Percentiles rank a stretch among this genome's conserved stretches.
Conservation (phyloP, 345 rosid species). For the Salix koriyanagi region DNA sequence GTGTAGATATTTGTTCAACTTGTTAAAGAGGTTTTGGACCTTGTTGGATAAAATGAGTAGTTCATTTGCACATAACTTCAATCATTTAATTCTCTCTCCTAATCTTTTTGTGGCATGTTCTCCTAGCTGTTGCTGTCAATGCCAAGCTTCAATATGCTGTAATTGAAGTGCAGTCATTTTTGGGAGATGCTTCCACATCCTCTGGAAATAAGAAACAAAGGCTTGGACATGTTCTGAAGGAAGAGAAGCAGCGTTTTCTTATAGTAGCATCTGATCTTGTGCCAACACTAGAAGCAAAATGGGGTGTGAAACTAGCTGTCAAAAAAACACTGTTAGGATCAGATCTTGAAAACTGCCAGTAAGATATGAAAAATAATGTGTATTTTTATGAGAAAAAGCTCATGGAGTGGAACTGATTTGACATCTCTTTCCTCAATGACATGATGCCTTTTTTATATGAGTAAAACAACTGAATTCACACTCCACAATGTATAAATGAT, state of each 20-base stretch:
- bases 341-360: conserved; percentile 95
- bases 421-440: neutral
- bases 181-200: conserved; percentile 39
- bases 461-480: conserved; percentile 1
- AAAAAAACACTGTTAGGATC: conserved; percentile 67
- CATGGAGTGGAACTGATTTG: neutral
- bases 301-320: conserved; percentile 67
- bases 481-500: neutral
- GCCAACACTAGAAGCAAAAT: conserved; percentile 66
- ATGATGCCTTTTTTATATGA: neutral
- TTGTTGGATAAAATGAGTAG: neutral
- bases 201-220: conserved; percentile 45
- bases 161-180: conserved; percentile 50
- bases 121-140: conserved; percentile 91
- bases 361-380: conserved; percentile 13
- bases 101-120: conserved; percentile 6
- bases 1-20: too few relatives aligned
- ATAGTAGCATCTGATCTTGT: conserved; percentile 85
- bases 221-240: conserved; percentile 63
- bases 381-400: neutral
- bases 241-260: conserved; percentile 51
- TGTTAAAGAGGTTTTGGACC: neutral
- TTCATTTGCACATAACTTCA: neutral
- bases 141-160: conserved; percentile 85
- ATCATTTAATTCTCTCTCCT: neutral